Evolutionary conservation across 2,329 filamentous ascomycete species (phyloP).

Genomic region (Plectosphaerella plurivora): DNA sequence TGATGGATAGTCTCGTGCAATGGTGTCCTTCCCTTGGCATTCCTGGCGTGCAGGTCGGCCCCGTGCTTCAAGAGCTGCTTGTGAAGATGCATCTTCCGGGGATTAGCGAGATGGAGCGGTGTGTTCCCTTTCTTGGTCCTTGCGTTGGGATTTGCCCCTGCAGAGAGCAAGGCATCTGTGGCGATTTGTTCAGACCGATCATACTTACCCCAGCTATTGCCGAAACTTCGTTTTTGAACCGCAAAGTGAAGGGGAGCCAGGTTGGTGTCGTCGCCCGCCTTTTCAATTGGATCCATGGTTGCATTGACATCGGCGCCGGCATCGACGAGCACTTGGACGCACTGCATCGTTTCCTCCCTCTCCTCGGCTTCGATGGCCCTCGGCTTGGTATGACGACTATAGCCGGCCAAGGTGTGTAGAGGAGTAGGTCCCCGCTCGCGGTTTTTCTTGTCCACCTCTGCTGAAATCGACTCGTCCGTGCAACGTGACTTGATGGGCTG

Average conservation of each 20-base stretch:
- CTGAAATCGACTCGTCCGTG: neutral
- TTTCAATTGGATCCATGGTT: neutral
- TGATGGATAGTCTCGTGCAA: neutral
- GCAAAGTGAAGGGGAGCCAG: conserved; percentile 13
- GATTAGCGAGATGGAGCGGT: neutral
- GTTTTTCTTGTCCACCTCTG: neutral
- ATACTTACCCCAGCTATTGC: neutral
- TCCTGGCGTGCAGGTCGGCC: neutral
- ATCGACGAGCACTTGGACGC: conserved; percentile 12
- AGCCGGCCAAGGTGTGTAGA: neutral
- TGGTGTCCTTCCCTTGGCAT: neutral
- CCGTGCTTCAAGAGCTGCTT: neutral
- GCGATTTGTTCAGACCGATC: neutral
- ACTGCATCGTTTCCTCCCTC: neutral
- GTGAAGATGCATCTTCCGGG: neutral
- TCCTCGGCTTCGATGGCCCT: conserved; percentile 5
- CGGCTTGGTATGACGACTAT: neutral
- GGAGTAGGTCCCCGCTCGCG: neutral
- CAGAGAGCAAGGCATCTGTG: neutral
- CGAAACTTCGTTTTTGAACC: neutral
- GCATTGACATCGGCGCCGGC: conserved; percentile 17
- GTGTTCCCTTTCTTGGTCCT: neutral
- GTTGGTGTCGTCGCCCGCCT: conserved; percentile 1
- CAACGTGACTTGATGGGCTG: no score
- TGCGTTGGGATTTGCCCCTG: neutral